A percentile compares a stretch with the other conserved stretches of the same genome.
phyloP scores from a whole-genome alignment of 23 red algal species.

The Gracilaria gracilis region DNA sequence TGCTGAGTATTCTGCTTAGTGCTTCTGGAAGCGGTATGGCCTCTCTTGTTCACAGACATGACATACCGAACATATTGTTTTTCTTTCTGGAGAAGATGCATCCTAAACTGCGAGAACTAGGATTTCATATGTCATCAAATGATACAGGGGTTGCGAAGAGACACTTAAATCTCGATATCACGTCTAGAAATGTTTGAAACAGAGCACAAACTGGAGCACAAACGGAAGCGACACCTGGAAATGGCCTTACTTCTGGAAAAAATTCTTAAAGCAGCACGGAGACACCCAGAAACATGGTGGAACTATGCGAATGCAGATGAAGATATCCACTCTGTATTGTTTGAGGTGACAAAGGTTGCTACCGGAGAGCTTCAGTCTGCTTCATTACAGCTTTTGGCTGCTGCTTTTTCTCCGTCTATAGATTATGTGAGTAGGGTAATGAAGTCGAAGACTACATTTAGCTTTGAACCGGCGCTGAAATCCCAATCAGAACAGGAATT shows the following conservation, averaged over 20 bases:
- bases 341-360: slow-evolving; percentile 3
- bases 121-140: slow-evolving; percentile 6
- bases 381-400: slow-evolving; percentile 46
- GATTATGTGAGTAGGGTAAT: slow-evolving; percentile 44
- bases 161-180: slow-evolving; percentile 17
- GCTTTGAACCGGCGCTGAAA: slow-evolving; percentile 3
- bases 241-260: slow-evolving; percentile 35
- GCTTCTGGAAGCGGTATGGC: slow-evolving; percentile 27
- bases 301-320: slow-evolving; percentile 29
- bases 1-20: slow-evolving; percentile 40
- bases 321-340: slow-evolving; percentile 5
- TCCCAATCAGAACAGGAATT: slow-evolving; percentile 4
- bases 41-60: slow-evolving; percentile 10
- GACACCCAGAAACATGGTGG: slow-evolving; percentile 62
- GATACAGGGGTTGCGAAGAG: neutral
- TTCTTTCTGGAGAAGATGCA: slow-evolving; percentile 35
- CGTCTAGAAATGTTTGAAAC: slow-evolving; percentile 46
- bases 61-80: slow-evolving; percentile 18
- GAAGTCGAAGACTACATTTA: neutral
- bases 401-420: slow-evolving; percentile 32
- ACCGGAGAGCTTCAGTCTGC: slow-evolving; percentile 39
- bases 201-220: slow-evolving; percentile 4
- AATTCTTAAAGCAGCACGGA: slow-evolving; percentile 39
- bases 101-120: slow-evolving; percentile 11
- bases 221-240: neutral